Base-by-base conservation (phyloP, 371 early-diverging fungal genomes). In the Enteropsectra breve region DNA sequence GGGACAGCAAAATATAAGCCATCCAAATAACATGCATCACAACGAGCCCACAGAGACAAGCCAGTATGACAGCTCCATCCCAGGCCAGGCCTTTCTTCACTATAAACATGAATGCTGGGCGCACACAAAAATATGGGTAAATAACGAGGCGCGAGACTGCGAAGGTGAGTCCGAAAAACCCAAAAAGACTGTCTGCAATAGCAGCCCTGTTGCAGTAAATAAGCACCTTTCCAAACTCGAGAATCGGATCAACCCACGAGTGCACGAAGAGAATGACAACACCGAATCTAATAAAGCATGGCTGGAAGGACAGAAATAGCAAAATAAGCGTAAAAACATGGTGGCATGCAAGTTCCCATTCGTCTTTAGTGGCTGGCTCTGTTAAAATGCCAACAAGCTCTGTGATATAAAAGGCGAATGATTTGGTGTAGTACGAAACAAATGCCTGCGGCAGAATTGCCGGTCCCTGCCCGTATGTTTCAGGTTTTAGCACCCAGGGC, bases 171-270 rank as follows among this genome's bases (percentile, higher is more conserved):
- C 84, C 77, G 75, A 84, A 85, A 3, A 75, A 33, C 5, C 69
- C 74, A 67, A 85, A 84, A 30, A 81, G 46, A 43, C 62, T 65
- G 63, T 83, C 79, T 1, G 84, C 84, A 1, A 69, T 21, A 23
- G 15, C 50, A 28, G 73, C 56, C 1, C 69, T 49, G 4, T 78
- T 75, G 13, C 78, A 5, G 66, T 85, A 84, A 46, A 81, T 66
- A 38, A 49, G 47, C 32, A 81, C 56, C 63, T 85, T 85, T n/a
- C 83, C 83, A 18, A 79, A 57, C 67, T 85, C 85, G 80, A 85
- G 78, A 70, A 83, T 74, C 4, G 85, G 84, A 77, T 85, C 85
- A 32, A 80, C 63, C 40, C 78, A 30, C 64, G 84, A 84, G 63
- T 85, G 85, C 43, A 85, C 57, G 8, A 80, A 50, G 63, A 83